These are phyloP conservation scores for Umbilicus rupestris DNA, from an alignment of 164 flowering plant genomes.

Conservation along the genomic window DNA sequence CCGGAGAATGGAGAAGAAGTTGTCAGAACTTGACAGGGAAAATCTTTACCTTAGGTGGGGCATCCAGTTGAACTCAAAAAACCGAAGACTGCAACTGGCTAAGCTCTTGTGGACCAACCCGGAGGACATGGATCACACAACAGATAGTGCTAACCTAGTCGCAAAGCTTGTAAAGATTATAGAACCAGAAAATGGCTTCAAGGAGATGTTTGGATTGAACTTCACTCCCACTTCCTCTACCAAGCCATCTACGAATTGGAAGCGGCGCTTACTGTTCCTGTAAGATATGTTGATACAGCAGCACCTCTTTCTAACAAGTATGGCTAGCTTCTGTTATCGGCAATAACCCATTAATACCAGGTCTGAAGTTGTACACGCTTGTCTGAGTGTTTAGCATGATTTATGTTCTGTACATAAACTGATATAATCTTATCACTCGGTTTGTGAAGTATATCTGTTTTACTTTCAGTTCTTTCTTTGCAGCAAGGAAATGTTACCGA, in stretches of 20 bases:
- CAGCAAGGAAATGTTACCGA: no score
- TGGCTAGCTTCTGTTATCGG: not conserved
- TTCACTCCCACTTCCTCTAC: constrained; percentile 4
- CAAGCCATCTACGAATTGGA: not conserved
- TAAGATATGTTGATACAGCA: not conserved
- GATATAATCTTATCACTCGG: no score
- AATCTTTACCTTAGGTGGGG: constrained; percentile 6
- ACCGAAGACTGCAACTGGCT: constrained; percentile 1
- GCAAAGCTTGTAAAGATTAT: constrained; percentile 6
- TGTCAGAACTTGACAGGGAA: not conserved
- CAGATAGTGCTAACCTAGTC: not conserved
- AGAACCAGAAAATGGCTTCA: constrained; percentile 5
- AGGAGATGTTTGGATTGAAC: constrained; percentile 10
- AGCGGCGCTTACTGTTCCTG: not conserved
- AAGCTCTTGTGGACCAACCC: constrained; percentile 7
- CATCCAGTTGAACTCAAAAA: not conserved
- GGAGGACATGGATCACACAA: constrained; percentile 7
- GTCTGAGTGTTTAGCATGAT: no score
- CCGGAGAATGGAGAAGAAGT: not conserved
- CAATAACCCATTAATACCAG: not conserved
- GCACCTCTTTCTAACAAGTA: not conserved
- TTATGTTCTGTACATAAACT: no score
- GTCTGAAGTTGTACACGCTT: no score
- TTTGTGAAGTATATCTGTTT: no score
- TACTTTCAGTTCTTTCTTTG: no score